Base-by-base conservation (phyloP, 2,329 filamentous ascomycete genomes). In the Ilyonectria mors-panacis region DNA sequence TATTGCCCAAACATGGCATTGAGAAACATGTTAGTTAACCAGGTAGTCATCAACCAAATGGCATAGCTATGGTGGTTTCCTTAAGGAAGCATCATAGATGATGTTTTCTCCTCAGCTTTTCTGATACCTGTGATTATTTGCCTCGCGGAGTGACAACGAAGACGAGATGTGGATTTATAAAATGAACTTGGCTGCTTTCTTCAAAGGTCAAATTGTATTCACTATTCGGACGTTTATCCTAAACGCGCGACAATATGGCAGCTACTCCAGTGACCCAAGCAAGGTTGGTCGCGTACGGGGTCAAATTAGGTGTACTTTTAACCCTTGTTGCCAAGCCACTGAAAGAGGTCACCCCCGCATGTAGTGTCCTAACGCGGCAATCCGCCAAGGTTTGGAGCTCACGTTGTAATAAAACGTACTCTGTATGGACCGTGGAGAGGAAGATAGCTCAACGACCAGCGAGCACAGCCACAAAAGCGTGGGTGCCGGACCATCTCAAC, bases 391-490 rank as follows among this genome's bases (percentile, higher is more conserved):
- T 56, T n/a, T 21, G 50, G 28, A 53, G 30, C 28, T 53, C 6
- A 23, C 50, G 50, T 35, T 53, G 50, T 21, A 37, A 53, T 53
- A 9, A 53, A 35, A 35, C 6, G 10, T 17, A 42, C 26, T 13
- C n/a, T 19, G n/a, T 35, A 35, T 30, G 4, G 50, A 33, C 30
- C 30, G 3, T 33, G 30, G 10, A 33, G 30, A 35, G n/a, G 13
- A 35, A n/a, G 13, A 23, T 53, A 53, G 50, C 28, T 45, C n/a
- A 50, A 65, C 51, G 51, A 55, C 44, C 28, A 53, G 54, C 53
- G 30, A 57, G 70, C 70, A 70, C 39, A 73, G 70, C 68, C 70
- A 65, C 70, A 53, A 48, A 42, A 53, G 21, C 28, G n/a, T 21
- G 48, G n/a, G 47, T 33, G 17, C 8, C 9, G 26, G 6, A 51